These are phyloP conservation scores for Trametes hirsuta DNA, from an alignment of 1,284 basidiomycete genomes.

Conservation along the genomic window DNA sequence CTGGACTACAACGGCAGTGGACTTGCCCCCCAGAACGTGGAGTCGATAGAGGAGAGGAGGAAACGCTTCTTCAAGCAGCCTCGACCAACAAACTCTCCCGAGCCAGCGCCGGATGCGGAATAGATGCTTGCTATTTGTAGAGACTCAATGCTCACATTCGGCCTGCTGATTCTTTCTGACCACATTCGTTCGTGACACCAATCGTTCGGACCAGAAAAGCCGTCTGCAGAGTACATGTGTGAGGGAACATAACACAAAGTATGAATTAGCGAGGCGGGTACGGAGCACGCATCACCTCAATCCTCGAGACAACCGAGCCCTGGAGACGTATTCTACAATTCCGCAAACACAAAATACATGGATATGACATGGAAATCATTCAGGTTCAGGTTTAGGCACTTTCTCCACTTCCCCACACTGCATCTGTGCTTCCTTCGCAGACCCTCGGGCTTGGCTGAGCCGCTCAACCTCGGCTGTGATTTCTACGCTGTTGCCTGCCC, in stretches of 20 bases:
- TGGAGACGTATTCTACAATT: too few species aligned
- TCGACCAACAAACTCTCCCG: constrained; percentile 35
- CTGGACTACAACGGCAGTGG: constrained; percentile 81
- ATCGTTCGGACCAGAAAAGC: neutral
- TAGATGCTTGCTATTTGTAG: constrained; percentile 28
- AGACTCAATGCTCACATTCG: constrained; percentile 17
- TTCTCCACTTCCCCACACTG: neutral
- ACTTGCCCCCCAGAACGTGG: constrained; percentile 45
- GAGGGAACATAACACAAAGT: too few species aligned
- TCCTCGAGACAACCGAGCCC: neutral
- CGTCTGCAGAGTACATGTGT: neutral
- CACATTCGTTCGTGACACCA: neutral
- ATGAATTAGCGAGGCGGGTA: too few species aligned
- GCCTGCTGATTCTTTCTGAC: constrained; percentile 4
- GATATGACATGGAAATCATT: neutral
- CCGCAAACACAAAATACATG: neutral
- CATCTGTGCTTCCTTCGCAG: constrained; percentile 3
- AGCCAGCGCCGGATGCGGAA: constrained; percentile 28
- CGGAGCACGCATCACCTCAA: too few species aligned
- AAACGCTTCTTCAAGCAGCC: constrained; percentile 74
- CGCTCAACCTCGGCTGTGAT: constrained; percentile 37
- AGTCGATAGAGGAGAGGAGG: constrained; percentile 58
- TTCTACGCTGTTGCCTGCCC: constrained; percentile 45
- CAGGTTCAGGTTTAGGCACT: constrained; percentile 9
- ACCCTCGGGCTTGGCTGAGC: neutral